Evolutionary conservation across 805 yeast genomes (phyloP).

Genomic region (Cyberlindnera sargentensis): DNA sequence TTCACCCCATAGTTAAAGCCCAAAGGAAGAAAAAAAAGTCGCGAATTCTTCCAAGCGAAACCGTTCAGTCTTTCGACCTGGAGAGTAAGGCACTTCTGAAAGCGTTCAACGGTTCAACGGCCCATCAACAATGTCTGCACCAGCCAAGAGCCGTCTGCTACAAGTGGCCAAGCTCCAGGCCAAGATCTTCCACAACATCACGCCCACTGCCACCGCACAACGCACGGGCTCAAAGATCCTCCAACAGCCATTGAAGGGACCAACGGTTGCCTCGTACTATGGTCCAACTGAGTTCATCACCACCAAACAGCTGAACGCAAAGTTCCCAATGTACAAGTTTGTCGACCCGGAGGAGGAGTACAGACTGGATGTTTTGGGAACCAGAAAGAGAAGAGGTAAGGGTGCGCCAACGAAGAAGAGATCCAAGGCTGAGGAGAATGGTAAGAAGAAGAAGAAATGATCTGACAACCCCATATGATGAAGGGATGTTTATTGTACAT

Average conservation of each 20-base stretch:
- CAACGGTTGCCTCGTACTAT: conserved; percentile 60
- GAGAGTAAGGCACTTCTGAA: no score
- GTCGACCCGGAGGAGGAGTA: conserved; percentile 64
- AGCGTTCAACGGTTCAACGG: neutral
- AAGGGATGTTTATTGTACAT: neutral
- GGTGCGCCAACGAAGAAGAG: conserved; percentile 79
- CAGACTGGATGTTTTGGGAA: conserved; percentile 37
- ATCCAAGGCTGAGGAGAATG: conserved; percentile 31
- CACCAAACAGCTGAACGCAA: conserved; percentile 48
- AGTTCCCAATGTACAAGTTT: conserved; percentile 44
- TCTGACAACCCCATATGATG: neutral
- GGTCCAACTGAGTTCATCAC: conserved; percentile 68
- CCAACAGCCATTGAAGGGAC: conserved; percentile 64
- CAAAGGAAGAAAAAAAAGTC: no score
- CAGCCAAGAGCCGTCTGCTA: conserved; percentile 39
- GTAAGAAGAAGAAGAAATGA: conserved; percentile 33
- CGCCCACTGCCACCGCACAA: conserved; percentile 51
- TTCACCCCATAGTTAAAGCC: neutral
- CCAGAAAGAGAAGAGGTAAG: conserved; percentile 77
- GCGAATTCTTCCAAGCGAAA: no score
- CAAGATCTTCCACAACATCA: conserved; percentile 53
- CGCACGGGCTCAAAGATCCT: conserved; percentile 74
- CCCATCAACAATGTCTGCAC: conserved; percentile 23
- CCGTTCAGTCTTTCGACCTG: no score
- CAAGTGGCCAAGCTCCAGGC: conserved; percentile 56